Percentiles rank a stretch among this genome's conserved stretches.
Conservation (phyloP, 1,284 basidiomycete species). For the Schizophyllum amplum region DNA sequence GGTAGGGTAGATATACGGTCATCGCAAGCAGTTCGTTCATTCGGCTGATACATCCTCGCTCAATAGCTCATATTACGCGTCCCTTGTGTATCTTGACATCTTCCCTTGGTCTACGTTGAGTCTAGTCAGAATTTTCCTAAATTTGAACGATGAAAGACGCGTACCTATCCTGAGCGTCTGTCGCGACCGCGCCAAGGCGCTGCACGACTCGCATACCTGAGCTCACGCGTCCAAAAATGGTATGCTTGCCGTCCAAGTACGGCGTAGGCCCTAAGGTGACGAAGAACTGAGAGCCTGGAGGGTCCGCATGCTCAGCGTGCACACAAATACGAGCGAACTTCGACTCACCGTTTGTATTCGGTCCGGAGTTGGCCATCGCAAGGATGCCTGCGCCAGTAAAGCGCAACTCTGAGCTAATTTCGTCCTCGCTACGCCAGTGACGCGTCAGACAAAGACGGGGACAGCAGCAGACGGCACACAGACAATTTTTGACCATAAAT, state of each 20-base stretch:
- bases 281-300: conserved; percentile 89
- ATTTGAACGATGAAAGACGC: conserved; percentile 26
- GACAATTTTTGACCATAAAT: conserved; percentile 90
- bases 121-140: no score
- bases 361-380: conserved; percentile 94
- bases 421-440: conserved; percentile 59
- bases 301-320: not conserved
- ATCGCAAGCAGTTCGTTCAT: no score
- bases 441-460: not conserved
- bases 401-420: conserved; percentile 79
- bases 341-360: conserved; percentile 87
- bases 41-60: no score
- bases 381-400: conserved; percentile 96
- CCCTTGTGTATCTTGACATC: conserved; percentile 78
- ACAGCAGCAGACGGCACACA: conserved; percentile 19
- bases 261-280: conserved; percentile 86
- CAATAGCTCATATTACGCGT: conserved; percentile 29
- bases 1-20: no score
- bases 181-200: conserved; percentile 70
- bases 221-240: conserved; percentile 85
- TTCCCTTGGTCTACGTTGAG: conserved; percentile 56
- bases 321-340: conserved; percentile 5
- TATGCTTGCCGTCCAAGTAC: conserved; percentile 89
- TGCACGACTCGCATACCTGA: conserved; percentile 84
- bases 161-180: conserved; percentile 72